These are phyloP conservation scores for Musa beccarii DNA, from an alignment of 176 grass and related monocot genomes.

Conservation along the genomic window DNA sequence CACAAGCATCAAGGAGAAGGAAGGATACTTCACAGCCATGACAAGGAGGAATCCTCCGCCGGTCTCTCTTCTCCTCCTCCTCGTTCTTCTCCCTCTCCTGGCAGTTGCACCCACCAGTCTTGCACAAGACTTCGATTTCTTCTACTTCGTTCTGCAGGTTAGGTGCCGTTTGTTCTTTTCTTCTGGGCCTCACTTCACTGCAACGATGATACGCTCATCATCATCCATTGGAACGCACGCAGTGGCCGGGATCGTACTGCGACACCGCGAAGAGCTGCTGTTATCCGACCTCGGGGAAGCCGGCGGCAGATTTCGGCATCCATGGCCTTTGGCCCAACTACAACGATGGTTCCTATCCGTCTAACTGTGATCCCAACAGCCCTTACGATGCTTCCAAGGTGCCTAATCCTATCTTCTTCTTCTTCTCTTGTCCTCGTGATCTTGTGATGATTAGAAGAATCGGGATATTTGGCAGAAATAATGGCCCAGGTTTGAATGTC, in stretches of 20 bases:
- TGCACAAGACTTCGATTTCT: slow-evolving; percentile 11
- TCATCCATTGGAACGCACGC: not conserved
- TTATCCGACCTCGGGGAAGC: slow-evolving; percentile 78
- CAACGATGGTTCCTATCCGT: slow-evolving; percentile 74
- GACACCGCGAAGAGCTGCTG: slow-evolving; percentile 82
- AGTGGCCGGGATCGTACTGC: slow-evolving; percentile 95
- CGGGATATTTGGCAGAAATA: no score
- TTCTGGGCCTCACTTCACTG: no score
- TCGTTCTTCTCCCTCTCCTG: slow-evolving; percentile 1
- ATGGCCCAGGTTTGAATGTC: no score
- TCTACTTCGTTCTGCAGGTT: slow-evolving; percentile 8
- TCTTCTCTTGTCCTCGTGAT: no score
- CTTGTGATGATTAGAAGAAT: no score
- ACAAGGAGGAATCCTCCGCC: not conserved
- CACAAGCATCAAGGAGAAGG: no score
- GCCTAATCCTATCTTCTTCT: no score
- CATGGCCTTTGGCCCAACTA: slow-evolving; percentile 96
- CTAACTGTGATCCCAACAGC: slow-evolving; percentile 50
- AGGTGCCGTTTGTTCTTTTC: no score
- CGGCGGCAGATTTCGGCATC: slow-evolving; percentile 81
- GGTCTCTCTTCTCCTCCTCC: not conserved
- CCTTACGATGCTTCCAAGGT: slow-evolving; percentile 61
- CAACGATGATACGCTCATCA: no score
- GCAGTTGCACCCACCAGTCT: not conserved
- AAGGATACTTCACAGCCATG: not conserved